A percentile compares a stretch with the other conserved stretches of the same genome.
These are phyloP conservation scores for Alternaria viburni DNA, from an alignment of 2,329 filamentous ascomycete genomes.

Conservation along the genomic window DNA sequence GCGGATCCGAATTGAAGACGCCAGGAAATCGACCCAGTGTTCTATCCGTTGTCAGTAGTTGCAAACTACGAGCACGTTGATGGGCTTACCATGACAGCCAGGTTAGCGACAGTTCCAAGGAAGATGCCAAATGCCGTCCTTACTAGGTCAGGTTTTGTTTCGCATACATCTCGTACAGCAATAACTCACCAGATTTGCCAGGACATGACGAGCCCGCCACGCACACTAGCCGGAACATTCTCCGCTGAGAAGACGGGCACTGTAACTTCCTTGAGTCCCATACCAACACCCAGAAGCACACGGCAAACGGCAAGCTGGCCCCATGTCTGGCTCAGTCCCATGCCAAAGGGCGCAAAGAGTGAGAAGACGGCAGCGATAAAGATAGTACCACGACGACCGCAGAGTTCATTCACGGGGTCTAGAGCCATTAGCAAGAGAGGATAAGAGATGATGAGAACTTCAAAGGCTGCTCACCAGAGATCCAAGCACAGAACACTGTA, in stretches of 20 bases:
- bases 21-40: constrained; percentile 47
- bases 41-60: constrained; percentile 15
- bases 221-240: constrained; percentile 55
- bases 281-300: constrained; percentile 49
- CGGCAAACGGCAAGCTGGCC: constrained; percentile 49
- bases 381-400: constrained; percentile 43
- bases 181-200: constrained; percentile 50
- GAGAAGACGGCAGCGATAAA: constrained; percentile 45
- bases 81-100: constrained; percentile 44
- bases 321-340: constrained; percentile 47
- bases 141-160: background rate
- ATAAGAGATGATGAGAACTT: background rate
- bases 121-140: constrained; percentile 54
- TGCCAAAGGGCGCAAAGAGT: constrained; percentile 45
- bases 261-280: constrained; percentile 55
- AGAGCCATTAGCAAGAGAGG: background rate
- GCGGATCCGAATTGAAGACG: constrained; percentile 49
- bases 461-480: constrained; percentile 11
- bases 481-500: constrained; percentile 31
- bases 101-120: constrained; percentile 51
- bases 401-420: constrained; percentile 38
- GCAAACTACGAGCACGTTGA: background rate
- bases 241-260: constrained; percentile 57
- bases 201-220: constrained; percentile 56
- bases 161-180: background rate